phyloP scores from a whole-genome alignment of 371 early-diverging fungal genomes.

The Mucor mucedo region DNA sequence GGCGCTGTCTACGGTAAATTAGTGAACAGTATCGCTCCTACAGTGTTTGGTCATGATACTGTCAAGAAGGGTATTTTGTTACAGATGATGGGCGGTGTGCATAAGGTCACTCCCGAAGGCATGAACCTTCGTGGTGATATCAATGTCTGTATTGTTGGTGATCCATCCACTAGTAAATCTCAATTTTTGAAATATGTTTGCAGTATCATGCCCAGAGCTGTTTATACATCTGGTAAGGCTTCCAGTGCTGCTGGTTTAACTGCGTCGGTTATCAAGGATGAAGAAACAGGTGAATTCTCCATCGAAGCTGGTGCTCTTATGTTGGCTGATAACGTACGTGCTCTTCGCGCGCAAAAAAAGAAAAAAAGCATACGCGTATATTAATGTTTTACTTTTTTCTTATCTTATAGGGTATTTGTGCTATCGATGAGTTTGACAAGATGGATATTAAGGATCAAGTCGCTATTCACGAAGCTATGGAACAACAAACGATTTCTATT shows the following conservation, averaged over 20 bases:
- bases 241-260: slow-evolving; percentile 99
- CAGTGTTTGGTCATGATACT: slow-evolving; percentile 97
- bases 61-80: slow-evolving; percentile 98
- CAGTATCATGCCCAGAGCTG: slow-evolving; percentile 88
- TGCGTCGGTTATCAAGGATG: slow-evolving; percentile 98
- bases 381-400: neutral
- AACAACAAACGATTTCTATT: slow-evolving; percentile 99
- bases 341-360: neutral
- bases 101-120: slow-evolving; percentile 93
- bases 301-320: slow-evolving; percentile 99
- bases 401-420: slow-evolving; percentile 89
- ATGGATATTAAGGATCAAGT: slow-evolving; percentile 99
- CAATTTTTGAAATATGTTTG: slow-evolving; percentile 97
- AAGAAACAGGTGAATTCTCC: slow-evolving; percentile 99
- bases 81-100: slow-evolving; percentile 97
- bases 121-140: slow-evolving; percentile 98
- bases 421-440: slow-evolving; percentile 99
- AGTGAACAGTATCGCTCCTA: slow-evolving; percentile 91
- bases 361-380: neutral
- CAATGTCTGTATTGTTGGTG: slow-evolving; percentile 99
- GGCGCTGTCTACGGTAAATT: slow-evolving; percentile 73
- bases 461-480: slow-evolving; percentile 99
- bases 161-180: slow-evolving; percentile 98
- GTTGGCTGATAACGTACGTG: slow-evolving; percentile 96
- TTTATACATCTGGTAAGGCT: slow-evolving; percentile 99